Evolutionary conservation across 345 rosid genomes (phyloP), one percentile per base, ranked within the genome.

Genomic region (Laguncularia racemosa): DNA sequence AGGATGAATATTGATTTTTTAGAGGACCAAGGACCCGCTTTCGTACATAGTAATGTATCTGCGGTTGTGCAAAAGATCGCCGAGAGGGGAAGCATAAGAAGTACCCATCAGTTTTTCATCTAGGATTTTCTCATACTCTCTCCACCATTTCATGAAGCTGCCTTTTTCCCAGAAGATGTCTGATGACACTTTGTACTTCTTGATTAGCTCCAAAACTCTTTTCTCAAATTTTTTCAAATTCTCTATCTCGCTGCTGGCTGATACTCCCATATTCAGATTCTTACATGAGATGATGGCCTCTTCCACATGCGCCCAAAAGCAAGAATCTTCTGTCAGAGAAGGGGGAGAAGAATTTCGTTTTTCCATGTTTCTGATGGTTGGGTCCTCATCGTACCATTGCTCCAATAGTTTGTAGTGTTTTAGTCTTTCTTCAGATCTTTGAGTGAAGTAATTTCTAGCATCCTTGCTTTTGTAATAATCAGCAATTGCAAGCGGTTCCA

Each of bases 291-390:
- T 58, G 44, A 79, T 10, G 14, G 89, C 84, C 62, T 88, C 95
- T 69, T 91, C 95, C 13, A 91, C 97, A 5, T 69, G 58, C 17
- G 83, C 81, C 97, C 97, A 91, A 17, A 91, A 91, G 56, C 91
- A 85, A 18, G 97, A 88, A 79, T 88, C 95, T 47, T 76, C 62
- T 0, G 78, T 83, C 16, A 85, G 16, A 13, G 16, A 61, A 11
- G 21, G 55, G 28, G 64, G 64, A 33, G 11, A 9, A 52, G 75
- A 61, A 6, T 71, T 78, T 48, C 63, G 28, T 18, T 67, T 68
- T 47, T 50, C n/a, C 10, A 16, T 20, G 55, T 1, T 12, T 2
- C 1, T 56, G 50, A 53, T 52, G 56, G 48, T 38, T 61, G 1
- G 23, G 14, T 40, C 49, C 13, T 50, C 56, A 18, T 57, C 44